Conservation (phyloP, 176 grass and related monocot genomes). For the Puccinellia tenuiflora region DNA sequence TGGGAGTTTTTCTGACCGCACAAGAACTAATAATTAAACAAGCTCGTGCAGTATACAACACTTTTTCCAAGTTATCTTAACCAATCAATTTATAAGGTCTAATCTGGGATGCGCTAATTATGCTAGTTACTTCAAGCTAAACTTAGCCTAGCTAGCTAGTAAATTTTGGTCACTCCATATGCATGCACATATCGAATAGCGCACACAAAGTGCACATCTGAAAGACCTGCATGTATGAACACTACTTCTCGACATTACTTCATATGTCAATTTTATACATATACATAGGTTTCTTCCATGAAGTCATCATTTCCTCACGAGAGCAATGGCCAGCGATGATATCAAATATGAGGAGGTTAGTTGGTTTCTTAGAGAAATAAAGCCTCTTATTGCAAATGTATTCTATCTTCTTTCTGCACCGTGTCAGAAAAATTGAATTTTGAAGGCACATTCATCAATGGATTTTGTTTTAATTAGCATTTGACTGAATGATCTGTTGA, state of each 20-base stretch:
- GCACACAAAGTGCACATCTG: not conserved
- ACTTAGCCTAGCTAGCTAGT: not conserved
- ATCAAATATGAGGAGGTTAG: constrained; percentile 66
- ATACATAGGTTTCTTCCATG: not conserved
- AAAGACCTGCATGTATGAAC: not conserved
- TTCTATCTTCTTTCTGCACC: not conserved
- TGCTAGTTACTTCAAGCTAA: not conserved
- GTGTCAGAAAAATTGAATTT: not conserved
- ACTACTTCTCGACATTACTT: not conserved
- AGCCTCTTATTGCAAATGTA: not conserved
- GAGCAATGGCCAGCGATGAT: constrained; percentile 2
- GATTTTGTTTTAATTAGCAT: not conserved
- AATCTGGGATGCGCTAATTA: not conserved
- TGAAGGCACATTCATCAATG: not conserved
- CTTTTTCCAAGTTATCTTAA: not conserved
- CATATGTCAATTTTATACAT: not conserved
- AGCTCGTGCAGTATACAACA: not conserved
- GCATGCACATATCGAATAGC: not conserved
- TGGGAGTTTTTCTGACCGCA: not conserved
- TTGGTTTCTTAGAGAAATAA: not conserved
- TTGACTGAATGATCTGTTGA: not conserved
- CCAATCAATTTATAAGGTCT: not conserved
- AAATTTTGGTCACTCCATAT: not conserved
- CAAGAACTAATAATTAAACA: not conserved
- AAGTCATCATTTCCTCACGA: not conserved